Evolutionary conservation across 345 rosid species (phyloP).

Genomic region (Cardiospermum halicacabum): DNA sequence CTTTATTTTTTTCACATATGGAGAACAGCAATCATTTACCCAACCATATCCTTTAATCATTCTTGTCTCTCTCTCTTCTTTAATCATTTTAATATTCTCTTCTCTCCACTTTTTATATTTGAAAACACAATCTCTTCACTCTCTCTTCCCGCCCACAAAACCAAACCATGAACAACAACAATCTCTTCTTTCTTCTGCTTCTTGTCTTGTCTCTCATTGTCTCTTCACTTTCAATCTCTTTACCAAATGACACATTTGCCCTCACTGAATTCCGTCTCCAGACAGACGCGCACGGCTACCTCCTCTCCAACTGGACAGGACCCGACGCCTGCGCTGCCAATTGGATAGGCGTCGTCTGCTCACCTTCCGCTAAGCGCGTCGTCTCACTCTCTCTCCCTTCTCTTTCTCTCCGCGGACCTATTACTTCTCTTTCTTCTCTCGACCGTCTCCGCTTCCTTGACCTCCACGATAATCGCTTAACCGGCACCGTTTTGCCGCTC

Average conservation of each 20-base stretch:
- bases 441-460: constrained; percentile 81
- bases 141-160: constrained; percentile 44
- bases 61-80: constrained; percentile 14
- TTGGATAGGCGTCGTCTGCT: constrained; percentile 85
- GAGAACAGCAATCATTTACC: constrained; percentile 73
- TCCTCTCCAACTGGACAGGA: constrained; percentile 80
- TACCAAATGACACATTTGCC: constrained; percentile 59
- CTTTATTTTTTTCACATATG: constrained; percentile 26
- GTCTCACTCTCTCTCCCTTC: constrained; percentile 60
- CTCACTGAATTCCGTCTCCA: constrained; percentile 78
- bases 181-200: constrained; percentile 11
- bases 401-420: constrained; percentile 72
- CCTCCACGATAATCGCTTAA: constrained; percentile 83
- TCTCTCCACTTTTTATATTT: neutral
- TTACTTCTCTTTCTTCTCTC: constrained; percentile 54
- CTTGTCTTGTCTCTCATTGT: constrained; percentile 7
- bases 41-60: constrained; percentile 50
- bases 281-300: constrained; percentile 77
- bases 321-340: constrained; percentile 51
- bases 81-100: constrained; percentile 20
- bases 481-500: constrained; percentile 59
- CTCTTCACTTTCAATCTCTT: constrained; percentile 7
- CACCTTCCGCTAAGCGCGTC: constrained; percentile 38
- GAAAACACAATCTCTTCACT: constrained; percentile 20
- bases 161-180: constrained; percentile 24